Evolutionary conservation across 257 asterid species (phyloP), one percentile per base, ranked within the genome.

Genomic region (Scutellaria baicalensis): DNA sequence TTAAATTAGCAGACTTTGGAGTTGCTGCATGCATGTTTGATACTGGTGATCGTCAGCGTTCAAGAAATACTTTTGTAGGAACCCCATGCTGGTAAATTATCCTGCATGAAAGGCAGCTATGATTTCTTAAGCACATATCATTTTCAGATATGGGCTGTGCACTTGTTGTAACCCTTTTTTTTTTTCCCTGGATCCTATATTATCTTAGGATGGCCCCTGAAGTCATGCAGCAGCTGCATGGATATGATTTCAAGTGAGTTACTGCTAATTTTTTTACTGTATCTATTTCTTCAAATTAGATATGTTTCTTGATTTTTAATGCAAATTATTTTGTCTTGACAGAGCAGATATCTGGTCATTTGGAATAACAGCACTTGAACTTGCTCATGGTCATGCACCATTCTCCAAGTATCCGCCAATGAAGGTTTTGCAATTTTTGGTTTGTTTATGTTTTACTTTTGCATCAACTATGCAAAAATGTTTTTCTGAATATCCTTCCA

Each of bases 291-390:
- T 43, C 7, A 18, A 64, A 69, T 38, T 62, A 59, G 68, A 50
- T 38, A 70, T 39, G 51, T 68, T 75, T 61, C 55, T 68, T 65
- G 61, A 16, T 68, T 67, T 42, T 71, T 71, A 49, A 35, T 81
- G 56, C 75, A 39, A 35, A 31, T 18, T 62, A 20, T 67, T 80
- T 78, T 78, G 73, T 70, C 75, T 74, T 67, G 80, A 77, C 92
- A 94, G 99, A 85, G 99, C 98, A 73, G 99, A 94, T 83, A 94
- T 91, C 27, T 94, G 98, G 99, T 94, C 98, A 62, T 88, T 94
- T 33, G 99, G 98, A 72, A 91, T 94, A 77, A 91, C 99, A 51
- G 98, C 99, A 17, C 98, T 89, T 72, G 99, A 94, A 81, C 98
- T 91, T 84, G 99, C 99, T 78, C 99, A 94, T 84, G 98, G 98